Base-by-base conservation (phyloP, 208 protist genomes). In the Naegleria fowleri region DNA sequence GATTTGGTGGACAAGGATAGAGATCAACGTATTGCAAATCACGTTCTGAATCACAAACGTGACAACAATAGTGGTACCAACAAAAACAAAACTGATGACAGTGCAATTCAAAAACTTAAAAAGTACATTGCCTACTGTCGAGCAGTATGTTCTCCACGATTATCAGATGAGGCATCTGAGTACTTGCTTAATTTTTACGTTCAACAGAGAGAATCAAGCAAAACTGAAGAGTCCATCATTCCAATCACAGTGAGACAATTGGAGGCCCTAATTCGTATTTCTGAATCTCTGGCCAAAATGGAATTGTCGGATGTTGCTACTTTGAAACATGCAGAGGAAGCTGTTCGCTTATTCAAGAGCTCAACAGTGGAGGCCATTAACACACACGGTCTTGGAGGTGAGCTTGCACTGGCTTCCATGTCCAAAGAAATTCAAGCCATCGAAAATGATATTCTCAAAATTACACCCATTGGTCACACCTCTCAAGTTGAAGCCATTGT, bases 231-330 rank as follows among this genome's bases (percentile, higher is more conserved):
- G 1, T 9, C 95, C 9, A 79, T 88, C 48, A 94, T 96, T 41
- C 98, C 98, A 88, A 98, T 99, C 90, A 99, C 98, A 7, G 96
- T 98, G 16, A 95, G 99, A 51, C 97, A 98, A 93, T 93, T 98
- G 75, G 97, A 98, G 92, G 97, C 96, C 76, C 91, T 99, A 25
- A 96, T 99, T 75, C 96, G 99, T 87, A 99, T 99, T 39, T 98
- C 98, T 0, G 98, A 99, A 93, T 96, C 97, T 13, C 91, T 99
- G 40, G 98, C 99, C 13, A 98, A 97, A 90, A 99, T 99, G 98
- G 93, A 94, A 0, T 92, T 99, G 0, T 94, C 96, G 79, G 93
- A 95, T 85, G 5, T 29, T 13, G 90, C 55, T 13, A 87, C 92
- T 33, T 94, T 93, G 85, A 91, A 92, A 11, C 96, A 99, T 92